These are phyloP conservation scores for Aureobasidium melanogenum DNA, from an alignment of 2,329 filamentous ascomycete species.

Conservation along the genomic window DNA sequence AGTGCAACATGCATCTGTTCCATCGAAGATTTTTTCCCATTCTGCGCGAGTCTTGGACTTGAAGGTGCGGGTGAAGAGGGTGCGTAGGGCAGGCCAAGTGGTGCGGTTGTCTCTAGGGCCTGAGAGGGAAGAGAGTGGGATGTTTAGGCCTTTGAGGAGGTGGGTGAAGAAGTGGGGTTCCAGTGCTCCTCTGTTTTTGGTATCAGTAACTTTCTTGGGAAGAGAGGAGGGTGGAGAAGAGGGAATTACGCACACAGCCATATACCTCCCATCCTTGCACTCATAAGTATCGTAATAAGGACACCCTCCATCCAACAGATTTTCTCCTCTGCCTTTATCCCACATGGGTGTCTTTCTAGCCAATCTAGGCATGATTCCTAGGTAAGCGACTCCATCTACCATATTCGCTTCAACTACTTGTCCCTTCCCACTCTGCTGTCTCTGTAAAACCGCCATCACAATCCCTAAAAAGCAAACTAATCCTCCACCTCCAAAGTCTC, in stretches of 20 bases:
- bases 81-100: conserved; percentile 60
- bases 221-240: not conserved
- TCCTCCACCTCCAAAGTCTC: conserved; percentile 86
- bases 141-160: conserved; percentile 57
- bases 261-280: conserved; percentile 67
- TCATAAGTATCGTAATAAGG: conserved; percentile 88
- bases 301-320: conserved; percentile 72
- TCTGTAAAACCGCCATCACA: conserved; percentile 64
- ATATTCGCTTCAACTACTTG: conserved; percentile 95
- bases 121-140: conserved; percentile 40
- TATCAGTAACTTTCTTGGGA: not conserved
- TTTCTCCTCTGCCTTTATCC: conserved; percentile 57
- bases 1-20: conserved; percentile 86
- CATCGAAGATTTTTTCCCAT: conserved; percentile 83
- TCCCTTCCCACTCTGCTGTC: conserved; percentile 56
- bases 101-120: conserved; percentile 48
- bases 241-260: conserved; percentile 60
- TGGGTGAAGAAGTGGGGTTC: conserved; percentile 76
- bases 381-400: conserved; percentile 79
- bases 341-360: conserved; percentile 56
- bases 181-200: conserved; percentile 55
- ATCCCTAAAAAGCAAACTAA: conserved; percentile 74
- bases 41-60: conserved; percentile 59
- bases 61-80: conserved; percentile 56
- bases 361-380: conserved; percentile 70